Percentiles rank a stretch among this genome's conserved stretches.
Conservation (phyloP, 352 stramenopile species). For the Phytophthora vignae region DNA sequence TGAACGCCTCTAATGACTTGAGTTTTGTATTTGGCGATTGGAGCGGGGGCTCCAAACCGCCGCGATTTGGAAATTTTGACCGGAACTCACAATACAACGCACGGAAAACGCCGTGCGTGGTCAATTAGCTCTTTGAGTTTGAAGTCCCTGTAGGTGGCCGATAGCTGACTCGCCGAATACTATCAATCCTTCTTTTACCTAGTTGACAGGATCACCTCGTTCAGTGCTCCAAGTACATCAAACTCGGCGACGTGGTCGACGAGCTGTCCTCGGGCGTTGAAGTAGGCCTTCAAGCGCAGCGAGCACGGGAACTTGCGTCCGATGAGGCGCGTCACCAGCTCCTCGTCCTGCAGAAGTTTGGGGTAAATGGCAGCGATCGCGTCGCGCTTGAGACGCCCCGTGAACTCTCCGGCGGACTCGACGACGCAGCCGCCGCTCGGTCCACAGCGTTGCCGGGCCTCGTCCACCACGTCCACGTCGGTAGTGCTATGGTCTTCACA, state of each 20-base stretch:
- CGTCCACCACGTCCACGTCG: background rate
- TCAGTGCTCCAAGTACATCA: constrained; percentile 34
- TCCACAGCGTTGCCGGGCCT: background rate
- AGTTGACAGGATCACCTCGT: background rate
- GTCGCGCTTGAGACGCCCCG: constrained; percentile 17
- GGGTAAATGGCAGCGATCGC: constrained; percentile 13
- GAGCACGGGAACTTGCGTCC: constrained; percentile 15
- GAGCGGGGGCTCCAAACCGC: too few relatives aligned
- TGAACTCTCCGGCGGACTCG: constrained; percentile 20
- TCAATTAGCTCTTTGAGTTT: too few relatives aligned
- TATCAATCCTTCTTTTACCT: background rate
- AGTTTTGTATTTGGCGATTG: too few relatives aligned
- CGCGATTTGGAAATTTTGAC: too few relatives aligned
- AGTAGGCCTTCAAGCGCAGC: constrained; percentile 35
- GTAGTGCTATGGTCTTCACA: background rate
- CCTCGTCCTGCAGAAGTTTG: constrained; percentile 7
- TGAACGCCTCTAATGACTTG: too few relatives aligned
- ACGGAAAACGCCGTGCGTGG: too few relatives aligned
- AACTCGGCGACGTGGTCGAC: constrained; percentile 34
- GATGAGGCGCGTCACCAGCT: constrained; percentile 9
- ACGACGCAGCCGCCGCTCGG: constrained; percentile 21
- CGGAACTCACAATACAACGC: too few relatives aligned
- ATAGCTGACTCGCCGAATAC: background rate
- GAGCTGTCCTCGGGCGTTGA: constrained; percentile 29
- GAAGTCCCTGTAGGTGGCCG: too few relatives aligned